phyloP scores from a whole-genome alignment of 2,329 filamentous ascomycete genomes.

The Botrytis sinoallii region DNA sequence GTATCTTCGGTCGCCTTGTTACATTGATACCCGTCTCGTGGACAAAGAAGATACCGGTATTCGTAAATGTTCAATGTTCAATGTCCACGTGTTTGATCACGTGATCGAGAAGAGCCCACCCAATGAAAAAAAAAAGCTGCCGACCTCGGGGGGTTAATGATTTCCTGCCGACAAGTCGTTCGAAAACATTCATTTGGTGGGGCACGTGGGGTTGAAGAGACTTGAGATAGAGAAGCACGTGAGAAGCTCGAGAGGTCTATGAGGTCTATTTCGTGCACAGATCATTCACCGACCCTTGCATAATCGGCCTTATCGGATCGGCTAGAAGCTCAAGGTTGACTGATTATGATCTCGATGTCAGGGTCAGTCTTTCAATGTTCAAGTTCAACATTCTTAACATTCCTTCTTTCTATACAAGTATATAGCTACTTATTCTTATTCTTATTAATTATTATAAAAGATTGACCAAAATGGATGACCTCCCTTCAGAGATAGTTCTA shows the following conservation, averaged over 20 bases:
- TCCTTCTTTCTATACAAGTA: not conserved
- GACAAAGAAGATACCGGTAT: not conserved
- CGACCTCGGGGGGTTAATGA: no score
- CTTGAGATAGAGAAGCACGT: not conserved
- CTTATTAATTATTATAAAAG: no score
- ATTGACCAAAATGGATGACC: constrained; percentile 16
- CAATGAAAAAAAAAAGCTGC: no score
- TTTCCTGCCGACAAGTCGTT: no score
- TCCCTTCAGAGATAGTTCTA: constrained; percentile 20
- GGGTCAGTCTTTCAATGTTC: not conserved
- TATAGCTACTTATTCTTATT: not conserved
- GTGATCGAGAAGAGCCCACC: not conserved
- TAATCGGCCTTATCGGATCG: constrained; percentile 2
- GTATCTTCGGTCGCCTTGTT: not conserved
- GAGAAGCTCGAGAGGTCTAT: not conserved
- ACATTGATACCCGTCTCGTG: not conserved
- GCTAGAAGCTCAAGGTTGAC: not conserved
- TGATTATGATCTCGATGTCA: not conserved
- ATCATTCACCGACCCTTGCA: not conserved
- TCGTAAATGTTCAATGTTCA: not conserved
- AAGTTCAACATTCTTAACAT: not conserved
- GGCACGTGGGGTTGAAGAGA: not conserved
- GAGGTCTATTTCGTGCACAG: constrained; percentile 8
- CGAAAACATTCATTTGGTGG: not conserved
- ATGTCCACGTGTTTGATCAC: not conserved